phyloP scores from a whole-genome alignment of 2,329 filamentous ascomycete species.

The Cercospora berteroae region DNA sequence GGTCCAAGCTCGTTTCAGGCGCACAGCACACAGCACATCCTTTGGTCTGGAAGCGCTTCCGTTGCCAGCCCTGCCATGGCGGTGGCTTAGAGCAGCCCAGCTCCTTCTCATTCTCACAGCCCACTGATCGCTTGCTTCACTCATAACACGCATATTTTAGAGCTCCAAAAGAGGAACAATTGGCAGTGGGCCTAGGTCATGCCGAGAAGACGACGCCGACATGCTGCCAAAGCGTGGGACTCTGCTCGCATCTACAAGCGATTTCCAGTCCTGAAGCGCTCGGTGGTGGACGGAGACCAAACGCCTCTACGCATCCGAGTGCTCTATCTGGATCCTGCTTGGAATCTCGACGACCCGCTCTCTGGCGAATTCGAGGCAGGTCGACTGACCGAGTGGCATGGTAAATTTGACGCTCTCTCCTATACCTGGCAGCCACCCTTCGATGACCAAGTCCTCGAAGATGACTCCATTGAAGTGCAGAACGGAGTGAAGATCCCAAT shows the following conservation, averaged over 20 bases:
- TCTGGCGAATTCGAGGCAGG: neutral
- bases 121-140: neutral
- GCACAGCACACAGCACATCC: neutral
- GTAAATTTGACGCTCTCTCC: neutral
- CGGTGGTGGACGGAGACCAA: neutral
- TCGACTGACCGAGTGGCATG: neutral
- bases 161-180: neutral
- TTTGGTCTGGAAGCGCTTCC: neutral
- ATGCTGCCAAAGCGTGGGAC: neutral
- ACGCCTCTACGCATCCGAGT: neutral
- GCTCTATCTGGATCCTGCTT: neutral
- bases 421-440: neutral
- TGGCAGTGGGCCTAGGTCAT: neutral
- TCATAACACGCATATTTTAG: neutral
- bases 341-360: neutral
- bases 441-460: neutral
- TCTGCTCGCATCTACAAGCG: neutral
- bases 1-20: neutral
- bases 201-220: neutral
- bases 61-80: neutral
- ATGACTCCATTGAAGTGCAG: neutral
- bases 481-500: neutral
- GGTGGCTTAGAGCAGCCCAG: neutral
- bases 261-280: neutral
- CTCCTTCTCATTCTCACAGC: neutral